Base-by-base conservation (phyloP, 1,284 basidiomycete genomes). In the Caloboletus firmus region DNA sequence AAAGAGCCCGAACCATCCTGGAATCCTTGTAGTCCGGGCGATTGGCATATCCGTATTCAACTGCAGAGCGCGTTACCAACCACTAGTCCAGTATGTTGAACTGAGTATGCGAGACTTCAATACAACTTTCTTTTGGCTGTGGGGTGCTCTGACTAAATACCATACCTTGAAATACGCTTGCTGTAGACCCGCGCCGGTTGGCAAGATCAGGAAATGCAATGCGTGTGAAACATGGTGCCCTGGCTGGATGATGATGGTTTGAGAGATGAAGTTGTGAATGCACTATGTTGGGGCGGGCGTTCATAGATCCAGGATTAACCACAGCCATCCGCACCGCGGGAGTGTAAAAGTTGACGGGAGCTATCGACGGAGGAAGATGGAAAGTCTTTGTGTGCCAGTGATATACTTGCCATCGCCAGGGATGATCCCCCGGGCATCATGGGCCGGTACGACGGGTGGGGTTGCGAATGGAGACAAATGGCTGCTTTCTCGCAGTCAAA, bases 341-440 rank as follows among this genome's bases (percentile, higher is more conserved):
- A 41, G 39, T 55, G 52, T n/a, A 43, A 69, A 66, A 12, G 65
- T 56, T 26, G 61, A 59, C 51, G 49, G 52, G 41, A 64, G 54
- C 59, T n/a, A 60, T 60, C 41, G 54, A 59, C 31, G 49, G 62
- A 56, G n/a, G 62, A 59, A 40, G 26, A 45, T 44, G 54, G 61
- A 61, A 55, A 58, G 57, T 59, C 61, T 68, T 58, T 75, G 74
- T 64, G n/a, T n/a, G n/a, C n/a, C n/a, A n/a, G 75, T 71, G 51
- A 72, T 65, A 68, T 79, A 79, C 71, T 75, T 72, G 66, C 78
- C 77, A 67, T 76, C 71, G 24, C 74, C 77, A 45, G 75, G 63
- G 48, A 77, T 72, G 46, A 79, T 74, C 44, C 57, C 59, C 44
- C 69, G 69, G 5, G 78, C 79, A 58, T 78, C 77, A 41, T 55